phyloP scores from a whole-genome alignment of 345 rosid genomes.

The Rhizophora mangle region DNA sequence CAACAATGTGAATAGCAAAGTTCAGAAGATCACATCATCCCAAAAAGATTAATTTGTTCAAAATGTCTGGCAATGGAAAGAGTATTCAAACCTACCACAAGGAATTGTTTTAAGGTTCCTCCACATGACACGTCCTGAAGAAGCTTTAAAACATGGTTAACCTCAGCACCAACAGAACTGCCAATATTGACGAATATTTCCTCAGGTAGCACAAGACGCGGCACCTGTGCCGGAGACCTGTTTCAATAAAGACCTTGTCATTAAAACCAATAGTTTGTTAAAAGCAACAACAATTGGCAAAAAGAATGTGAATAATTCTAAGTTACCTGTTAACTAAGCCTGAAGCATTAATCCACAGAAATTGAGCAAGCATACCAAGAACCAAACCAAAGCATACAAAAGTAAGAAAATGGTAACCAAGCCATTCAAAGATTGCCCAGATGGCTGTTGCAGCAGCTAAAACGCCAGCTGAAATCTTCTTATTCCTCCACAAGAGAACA shows the following conservation, averaged over 20 bases:
- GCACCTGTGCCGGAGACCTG: slow-evolving; percentile 65
- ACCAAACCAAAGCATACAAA: slow-evolving; percentile 56
- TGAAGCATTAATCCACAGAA: slow-evolving; percentile 75
- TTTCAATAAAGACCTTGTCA: slow-evolving; percentile 6
- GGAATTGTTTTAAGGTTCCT: slow-evolving; percentile 76
- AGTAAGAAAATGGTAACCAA: slow-evolving; percentile 75
- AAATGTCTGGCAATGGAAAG: background rate
- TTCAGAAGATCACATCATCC: background rate
- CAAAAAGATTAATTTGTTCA: background rate
- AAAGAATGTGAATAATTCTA: background rate
- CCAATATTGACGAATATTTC: slow-evolving; percentile 73
- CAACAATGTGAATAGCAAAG: background rate
- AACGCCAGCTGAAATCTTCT: slow-evolving; percentile 79
- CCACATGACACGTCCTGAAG: slow-evolving; percentile 78
- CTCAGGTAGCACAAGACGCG: slow-evolving; percentile 73
- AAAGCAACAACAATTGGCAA: background rate
- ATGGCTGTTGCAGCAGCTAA: slow-evolving; percentile 64
- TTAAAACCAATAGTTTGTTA: background rate
- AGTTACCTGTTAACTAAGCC: slow-evolving; percentile 63
- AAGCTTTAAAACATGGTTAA: slow-evolving; percentile 56
- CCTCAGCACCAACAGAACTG: slow-evolving; percentile 52
- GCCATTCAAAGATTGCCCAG: slow-evolving; percentile 95
- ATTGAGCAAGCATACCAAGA: slow-evolving; percentile 83
- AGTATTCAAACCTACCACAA: slow-evolving; percentile 41
- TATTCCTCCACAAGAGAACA: slow-evolving; percentile 95